A percentile compares a stretch with the other conserved stretches of the same genome.
Conservation (phyloP, 2,329 filamentous ascomycete species). For the Lachnum nothofagi region DNA sequence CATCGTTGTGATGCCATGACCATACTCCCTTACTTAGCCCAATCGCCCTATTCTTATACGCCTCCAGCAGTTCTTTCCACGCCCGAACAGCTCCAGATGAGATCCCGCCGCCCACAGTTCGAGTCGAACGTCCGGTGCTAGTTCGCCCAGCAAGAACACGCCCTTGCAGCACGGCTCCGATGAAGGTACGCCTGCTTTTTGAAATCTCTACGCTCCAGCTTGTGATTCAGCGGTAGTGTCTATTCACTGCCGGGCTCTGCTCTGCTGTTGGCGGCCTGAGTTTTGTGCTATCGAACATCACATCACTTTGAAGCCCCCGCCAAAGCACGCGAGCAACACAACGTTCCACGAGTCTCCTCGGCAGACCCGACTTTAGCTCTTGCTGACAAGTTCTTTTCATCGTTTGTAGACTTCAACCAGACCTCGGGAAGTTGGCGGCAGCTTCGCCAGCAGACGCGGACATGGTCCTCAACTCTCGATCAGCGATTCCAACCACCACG, state of each 20-base stretch:
- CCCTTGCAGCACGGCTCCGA: conserved; percentile 23
- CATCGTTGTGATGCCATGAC: conserved; percentile 22
- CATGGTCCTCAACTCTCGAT: conserved; percentile 38
- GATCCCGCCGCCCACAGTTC: conserved; percentile 23
- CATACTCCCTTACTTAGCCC: conserved; percentile 10
- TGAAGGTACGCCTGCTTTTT: conserved; percentile 30
- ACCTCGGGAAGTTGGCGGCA: conserved; percentile 33
- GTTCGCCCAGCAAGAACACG: conserved; percentile 27
- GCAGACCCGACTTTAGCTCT: conserved; percentile 8
- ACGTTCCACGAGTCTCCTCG: conserved; percentile 16
- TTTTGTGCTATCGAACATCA: too few species aligned
- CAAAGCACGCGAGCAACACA: conserved; percentile 19
- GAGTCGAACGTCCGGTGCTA: conserved; percentile 28
- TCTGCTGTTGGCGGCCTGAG: conserved; percentile 9
- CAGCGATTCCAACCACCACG: conserved; percentile 68
- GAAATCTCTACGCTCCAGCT: background rate
- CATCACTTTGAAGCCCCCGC: conserved; percentile 2
- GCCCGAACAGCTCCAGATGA: conserved; percentile 28
- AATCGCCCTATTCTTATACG: conserved; percentile 12
- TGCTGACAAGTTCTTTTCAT: conserved; percentile 23
- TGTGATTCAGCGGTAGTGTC: conserved; percentile 1
- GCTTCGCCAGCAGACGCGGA: conserved; percentile 32
- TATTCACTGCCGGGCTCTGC: conserved; percentile 4
- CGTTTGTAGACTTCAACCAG: conserved; percentile 32
- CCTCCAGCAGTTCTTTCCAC: conserved; percentile 3